Evolutionary conservation across 441 rosid genomes (phyloP), one percentile per base, ranked within the genome.

Genomic region (Macaranga tanarius): DNA sequence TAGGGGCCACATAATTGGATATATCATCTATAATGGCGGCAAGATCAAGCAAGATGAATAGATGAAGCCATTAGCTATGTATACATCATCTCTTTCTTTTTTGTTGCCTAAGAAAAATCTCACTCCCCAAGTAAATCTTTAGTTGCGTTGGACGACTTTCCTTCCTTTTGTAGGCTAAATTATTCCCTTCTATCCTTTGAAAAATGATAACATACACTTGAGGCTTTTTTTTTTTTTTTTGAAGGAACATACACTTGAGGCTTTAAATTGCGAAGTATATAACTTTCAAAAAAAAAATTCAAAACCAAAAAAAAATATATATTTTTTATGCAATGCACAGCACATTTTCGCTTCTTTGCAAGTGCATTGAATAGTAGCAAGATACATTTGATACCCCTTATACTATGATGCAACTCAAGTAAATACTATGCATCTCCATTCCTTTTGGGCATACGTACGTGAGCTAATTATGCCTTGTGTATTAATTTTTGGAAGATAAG

Each of bases 1-100:
- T 7, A 15, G 44, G 69, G 70, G 23, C 67, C 65, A 31, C 62
- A 65, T 28, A n/a, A 38, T 62, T 51, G 56, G 69, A 48, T 22
- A 44, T 4, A 20, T 48, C 34, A 26, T 17, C 54, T n/a, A 7
- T 10, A 20, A 56, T 28, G 52, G 65, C 63, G 42, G 69, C 70
- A 31, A 34, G 50, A 34, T 73, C 63, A 66, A 58, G 42, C 45
- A 61, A 23, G 5, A 31, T 31, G 38, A 31, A 62, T 55, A 11
- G 56, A 17, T 52, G 15, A 48, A 67, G 47, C 60, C 71, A 52
- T 51, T 31, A 54, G 38, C n/a, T n/a, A n/a, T 1, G n/a, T n/a
- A n/a, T 16, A 6, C 1, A 5, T 40, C 1, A n/a, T 0, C 16
- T 7, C 2, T 50, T 31, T 42, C 4, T 11, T 11, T 11, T 52